phyloP scores from a whole-genome alignment of 2,329 filamentous ascomycete species.

The Geosmithia putterillii region DNA sequence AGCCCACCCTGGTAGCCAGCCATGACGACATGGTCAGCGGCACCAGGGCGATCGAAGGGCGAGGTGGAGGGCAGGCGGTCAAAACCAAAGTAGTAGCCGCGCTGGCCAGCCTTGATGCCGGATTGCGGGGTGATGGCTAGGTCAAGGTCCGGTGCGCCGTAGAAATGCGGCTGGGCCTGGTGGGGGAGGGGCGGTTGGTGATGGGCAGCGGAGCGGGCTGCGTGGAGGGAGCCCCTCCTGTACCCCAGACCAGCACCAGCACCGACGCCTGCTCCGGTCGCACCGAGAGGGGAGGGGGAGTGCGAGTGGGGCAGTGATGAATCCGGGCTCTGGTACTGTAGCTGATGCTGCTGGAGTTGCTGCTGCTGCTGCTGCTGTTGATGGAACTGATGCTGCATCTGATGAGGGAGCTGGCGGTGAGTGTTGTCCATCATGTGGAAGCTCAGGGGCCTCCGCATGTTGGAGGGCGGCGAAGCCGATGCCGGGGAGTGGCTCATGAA shows the following conservation, averaged over 20 bases:
- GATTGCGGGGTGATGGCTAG: slow-evolving; percentile 46
- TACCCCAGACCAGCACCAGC: slow-evolving; percentile 17
- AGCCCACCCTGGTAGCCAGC: slow-evolving; percentile 72
- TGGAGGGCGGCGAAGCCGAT: slow-evolving; percentile 24
- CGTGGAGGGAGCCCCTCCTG: slow-evolving; percentile 37
- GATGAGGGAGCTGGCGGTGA: slow-evolving; percentile 19
- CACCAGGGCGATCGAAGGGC: slow-evolving; percentile 13
- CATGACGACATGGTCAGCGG: slow-evolving; percentile 54
- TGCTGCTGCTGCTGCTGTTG: neutral
- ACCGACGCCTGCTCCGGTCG: neutral
- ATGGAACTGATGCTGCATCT: neutral
- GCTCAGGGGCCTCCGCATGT: slow-evolving; percentile 34
- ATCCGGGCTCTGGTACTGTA: neutral
- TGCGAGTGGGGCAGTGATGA: slow-evolving; percentile 17
- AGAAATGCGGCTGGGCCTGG: slow-evolving; percentile 66
- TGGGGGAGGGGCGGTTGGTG: slow-evolving; percentile 58
- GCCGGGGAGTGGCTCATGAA: slow-evolving; percentile 30
- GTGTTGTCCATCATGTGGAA: slow-evolving; percentile 39
- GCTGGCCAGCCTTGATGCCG: slow-evolving; percentile 50
- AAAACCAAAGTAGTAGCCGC: slow-evolving; percentile 70
- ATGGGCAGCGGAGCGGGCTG: slow-evolving; percentile 31
- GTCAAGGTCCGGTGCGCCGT: slow-evolving; percentile 62
- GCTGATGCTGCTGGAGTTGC: no score
- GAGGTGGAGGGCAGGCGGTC: slow-evolving; percentile 48
- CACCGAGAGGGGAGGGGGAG: neutral